These are phyloP conservation scores for Singerocomus inundabilis DNA, from an alignment of 1,284 basidiomycete species.

Conservation along the genomic window DNA sequence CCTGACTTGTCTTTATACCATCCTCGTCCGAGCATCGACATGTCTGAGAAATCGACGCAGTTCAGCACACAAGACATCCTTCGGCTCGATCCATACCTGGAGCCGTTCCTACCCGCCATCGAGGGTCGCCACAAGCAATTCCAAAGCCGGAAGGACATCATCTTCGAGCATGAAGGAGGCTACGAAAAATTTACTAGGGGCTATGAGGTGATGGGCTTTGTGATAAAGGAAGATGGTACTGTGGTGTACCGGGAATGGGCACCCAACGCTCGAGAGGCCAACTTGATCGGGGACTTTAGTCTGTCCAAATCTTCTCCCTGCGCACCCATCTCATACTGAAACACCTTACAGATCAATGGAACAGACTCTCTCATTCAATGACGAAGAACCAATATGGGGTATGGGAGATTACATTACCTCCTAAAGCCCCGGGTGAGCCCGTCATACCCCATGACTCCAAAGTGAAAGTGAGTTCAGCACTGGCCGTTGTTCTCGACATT, in stretches of 20 bases:
- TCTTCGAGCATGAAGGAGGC: conserved; percentile 80
- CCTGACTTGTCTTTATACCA: conserved; percentile 4
- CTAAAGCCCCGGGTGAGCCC: conserved; percentile 64
- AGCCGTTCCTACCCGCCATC: conserved; percentile 72
- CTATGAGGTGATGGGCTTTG: conserved; percentile 85
- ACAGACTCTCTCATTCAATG: conserved; percentile 83
- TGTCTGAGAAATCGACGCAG: conserved; percentile 38
- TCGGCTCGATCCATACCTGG: conserved; percentile 70
- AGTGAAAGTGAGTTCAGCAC: conserved; percentile 63
- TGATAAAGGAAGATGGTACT: conserved; percentile 65
- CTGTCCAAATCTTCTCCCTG: conserved; percentile 35
- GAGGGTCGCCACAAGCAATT: conserved; percentile 70
- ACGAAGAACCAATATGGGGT: conserved; percentile 85
- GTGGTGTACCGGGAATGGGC: conserved; percentile 96
- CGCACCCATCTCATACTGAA: background rate
- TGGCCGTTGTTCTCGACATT: background rate
- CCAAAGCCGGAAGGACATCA: conserved; percentile 71
- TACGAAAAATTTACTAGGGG: conserved; percentile 88
- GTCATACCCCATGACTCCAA: conserved; percentile 95
- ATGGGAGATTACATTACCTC: conserved; percentile 87
- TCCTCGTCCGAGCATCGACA: conserved; percentile 6
- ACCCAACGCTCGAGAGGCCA: conserved; percentile 81
- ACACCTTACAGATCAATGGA: conserved; percentile 75
- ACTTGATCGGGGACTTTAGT: conserved; percentile 97
- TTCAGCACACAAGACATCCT: conserved; percentile 58